Conservation (phyloP, 1,284 basidiomycete genomes). For the Austroboletus rostrupii region DNA sequence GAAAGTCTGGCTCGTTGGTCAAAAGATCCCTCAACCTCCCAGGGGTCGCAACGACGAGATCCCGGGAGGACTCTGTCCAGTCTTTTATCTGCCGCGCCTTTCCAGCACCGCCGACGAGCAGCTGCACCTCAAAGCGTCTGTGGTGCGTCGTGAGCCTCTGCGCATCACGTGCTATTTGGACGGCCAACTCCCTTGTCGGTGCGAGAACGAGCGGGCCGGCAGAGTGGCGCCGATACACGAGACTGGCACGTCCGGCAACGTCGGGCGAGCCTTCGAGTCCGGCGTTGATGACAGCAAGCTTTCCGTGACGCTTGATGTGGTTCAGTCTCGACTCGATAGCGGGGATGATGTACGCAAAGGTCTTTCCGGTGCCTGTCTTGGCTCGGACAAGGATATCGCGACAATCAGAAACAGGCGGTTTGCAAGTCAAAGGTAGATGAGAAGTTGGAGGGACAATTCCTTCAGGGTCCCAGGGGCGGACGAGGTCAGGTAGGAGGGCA, state of each 20-base stretch:
- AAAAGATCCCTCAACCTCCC: slow-evolving; percentile 86
- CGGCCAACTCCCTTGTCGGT: slow-evolving; percentile 92
- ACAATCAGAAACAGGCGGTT: slow-evolving; percentile 29
- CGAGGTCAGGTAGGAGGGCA: slow-evolving; percentile 57
- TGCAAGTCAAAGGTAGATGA: neutral
- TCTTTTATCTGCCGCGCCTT: slow-evolving; percentile 65
- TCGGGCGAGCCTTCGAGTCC: slow-evolving; percentile 34
- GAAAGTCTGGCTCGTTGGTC: slow-evolving; percentile 56
- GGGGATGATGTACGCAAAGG: slow-evolving; percentile 86
- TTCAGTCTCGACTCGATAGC: slow-evolving; percentile 76
- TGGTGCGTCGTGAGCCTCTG: slow-evolving; percentile 65
- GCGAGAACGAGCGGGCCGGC: slow-evolving; percentile 85
- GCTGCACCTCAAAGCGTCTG: slow-evolving; percentile 63
- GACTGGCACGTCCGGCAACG: slow-evolving; percentile 32
- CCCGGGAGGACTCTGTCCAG: slow-evolving; percentile 64
- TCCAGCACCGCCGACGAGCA: slow-evolving; percentile 81
- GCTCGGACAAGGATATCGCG: slow-evolving; percentile 78
- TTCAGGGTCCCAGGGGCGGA: slow-evolving; percentile 41
- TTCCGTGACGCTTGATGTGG: slow-evolving; percentile 40
- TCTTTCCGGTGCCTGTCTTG: slow-evolving; percentile 94
- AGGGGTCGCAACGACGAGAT: slow-evolving; percentile 92
- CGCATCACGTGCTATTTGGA: slow-evolving; percentile 90
- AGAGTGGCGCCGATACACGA: slow-evolving; percentile 40
- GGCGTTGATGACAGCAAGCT: slow-evolving; percentile 39
- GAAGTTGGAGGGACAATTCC: slow-evolving; percentile 5